Percentiles rank a stretch among this genome's conserved stretches.
Conservation (phyloP, 768 basidiomycete species). For the Pisolithus albus region DNA sequence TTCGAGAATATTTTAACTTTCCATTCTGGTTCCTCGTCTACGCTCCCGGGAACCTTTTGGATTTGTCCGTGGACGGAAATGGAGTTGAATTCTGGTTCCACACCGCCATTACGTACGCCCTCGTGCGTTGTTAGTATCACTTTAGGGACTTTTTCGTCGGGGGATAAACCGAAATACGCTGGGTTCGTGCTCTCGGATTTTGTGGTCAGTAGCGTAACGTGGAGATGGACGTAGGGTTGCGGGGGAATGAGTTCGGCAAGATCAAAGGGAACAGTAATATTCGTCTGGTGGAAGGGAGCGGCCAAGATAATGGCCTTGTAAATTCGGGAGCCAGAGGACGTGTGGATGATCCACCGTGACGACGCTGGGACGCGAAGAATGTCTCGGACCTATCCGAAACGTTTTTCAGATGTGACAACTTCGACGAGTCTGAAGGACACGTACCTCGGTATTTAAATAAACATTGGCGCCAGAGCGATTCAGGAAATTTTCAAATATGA, state of each 20-base stretch:
- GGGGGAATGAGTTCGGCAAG: constrained; percentile 49
- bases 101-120: constrained; percentile 46
- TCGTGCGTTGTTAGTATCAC: constrained; percentile 70
- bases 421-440: constrained; percentile 30
- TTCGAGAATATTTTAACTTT: constrained; percentile 86
- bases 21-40: constrained; percentile 40
- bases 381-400: constrained; percentile 39
- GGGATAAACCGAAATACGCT: constrained; percentile 58
- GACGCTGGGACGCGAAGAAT: constrained; percentile 42
- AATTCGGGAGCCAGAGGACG: constrained; percentile 36
- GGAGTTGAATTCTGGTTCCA: constrained; percentile 79
- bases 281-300: constrained; percentile 72
- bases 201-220: constrained; percentile 87
- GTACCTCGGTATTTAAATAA: constrained; percentile 63
- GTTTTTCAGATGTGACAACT: constrained; percentile 35
- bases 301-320: constrained; percentile 82
- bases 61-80: constrained; percentile 70
- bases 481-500: constrained; percentile 79
- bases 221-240: constrained; percentile 76
- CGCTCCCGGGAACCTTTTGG: constrained; percentile 18
- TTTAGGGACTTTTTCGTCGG: constrained; percentile 42
- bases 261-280: constrained; percentile 44
- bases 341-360: constrained; percentile 49
- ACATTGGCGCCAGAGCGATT: constrained; percentile 61
- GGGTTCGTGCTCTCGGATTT: constrained; percentile 53